A percentile compares a stretch with the other conserved stretches of the same genome.
Conservation (phyloP, 495 filamentous ascomycete species). For the Chaetomium fimeti region DNA sequence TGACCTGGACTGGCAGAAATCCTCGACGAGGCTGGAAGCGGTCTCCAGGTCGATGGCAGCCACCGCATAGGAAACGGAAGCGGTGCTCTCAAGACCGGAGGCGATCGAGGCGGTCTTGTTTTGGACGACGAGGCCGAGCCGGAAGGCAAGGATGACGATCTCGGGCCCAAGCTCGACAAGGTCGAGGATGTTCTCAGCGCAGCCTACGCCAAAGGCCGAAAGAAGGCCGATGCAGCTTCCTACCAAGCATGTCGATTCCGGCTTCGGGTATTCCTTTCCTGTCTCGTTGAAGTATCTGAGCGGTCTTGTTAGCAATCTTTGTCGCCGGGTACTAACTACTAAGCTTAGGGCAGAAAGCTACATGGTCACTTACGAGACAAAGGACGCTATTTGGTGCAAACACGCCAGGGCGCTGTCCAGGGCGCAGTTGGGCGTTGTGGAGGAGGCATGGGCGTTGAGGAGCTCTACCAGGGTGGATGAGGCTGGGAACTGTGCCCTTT, state of each 20-base stretch:
- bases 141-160: slow-evolving; percentile 64
- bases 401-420: slow-evolving; percentile 62
- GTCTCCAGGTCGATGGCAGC: background rate
- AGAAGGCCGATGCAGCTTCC: slow-evolving; percentile 69
- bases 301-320: background rate
- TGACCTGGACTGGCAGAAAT: background rate
- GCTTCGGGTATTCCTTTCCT: slow-evolving; percentile 51
- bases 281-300: slow-evolving; percentile 7
- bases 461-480: slow-evolving; percentile 11
- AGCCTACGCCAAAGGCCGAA: slow-evolving; percentile 65
- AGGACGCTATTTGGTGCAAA: slow-evolving; percentile 65
- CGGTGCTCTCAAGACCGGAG: slow-evolving; percentile 36
- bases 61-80: background rate
- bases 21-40: background rate
- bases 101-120: slow-evolving; percentile 35
- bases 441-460: slow-evolving; percentile 47
- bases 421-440: slow-evolving; percentile 30
- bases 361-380: slow-evolving; percentile 44
- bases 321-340: no score
- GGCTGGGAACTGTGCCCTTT: slow-evolving; percentile 3
- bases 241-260: slow-evolving; percentile 47
- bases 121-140: slow-evolving; percentile 60
- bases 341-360: no score
- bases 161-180: slow-evolving; percentile 63
- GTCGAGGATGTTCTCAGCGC: slow-evolving; percentile 58